Evolutionary conservation across 2,329 filamentous ascomycete genomes (phyloP), one percentile per base, ranked within the genome.

Genomic region (Eurotiales sp.): DNA sequence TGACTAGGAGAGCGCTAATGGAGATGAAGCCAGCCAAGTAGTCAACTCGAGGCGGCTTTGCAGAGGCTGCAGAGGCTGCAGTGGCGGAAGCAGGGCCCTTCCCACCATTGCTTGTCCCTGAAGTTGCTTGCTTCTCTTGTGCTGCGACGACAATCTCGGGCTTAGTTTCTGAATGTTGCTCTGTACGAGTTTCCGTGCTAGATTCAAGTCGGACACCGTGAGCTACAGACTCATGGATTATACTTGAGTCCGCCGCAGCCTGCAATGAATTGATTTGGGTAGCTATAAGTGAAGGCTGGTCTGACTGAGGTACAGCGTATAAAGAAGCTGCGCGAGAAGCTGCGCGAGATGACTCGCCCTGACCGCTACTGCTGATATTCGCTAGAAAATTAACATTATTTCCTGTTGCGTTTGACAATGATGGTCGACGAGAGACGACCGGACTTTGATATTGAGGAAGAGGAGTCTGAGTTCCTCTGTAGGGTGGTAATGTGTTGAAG

Each of bases 1-100:
- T 75, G 8, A 77, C 74, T 22, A 73, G 60, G 23, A 77, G 58
- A 44, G 72, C 69, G 52, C 68, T 72, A 4, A 77, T 46, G 1
- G 72, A 72, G 10, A 75, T 70, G 4, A 77, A 59, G 30, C 75
- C 75, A 11, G 74, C 73, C 15, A 77, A 63, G 58, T 77, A 71
- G 55, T 77, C 74, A 36, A 77, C 67, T 29, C 74, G 67, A 19
- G 45, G 45, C 30, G 51, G 45, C 19, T 45, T 48, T 45, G 46
- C 46, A 27, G 45, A 45, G 17, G 30, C 19, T 6, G 45, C 23
- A 10, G 50, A 29, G 4, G 45, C 44, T 8, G 40, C 19, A 10
- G 30, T 30, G 6, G 29, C 29, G 12, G 43, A n/a, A n/a, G n/a
- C n/a, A n/a, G n/a, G n/a, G 30, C 37, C 8, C n/a, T 47, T 52